Percentiles rank a stretch among this genome's conserved stretches.
Conservation (phyloP, 768 basidiomycete species). For the Amylocystis lapponica region DNA sequence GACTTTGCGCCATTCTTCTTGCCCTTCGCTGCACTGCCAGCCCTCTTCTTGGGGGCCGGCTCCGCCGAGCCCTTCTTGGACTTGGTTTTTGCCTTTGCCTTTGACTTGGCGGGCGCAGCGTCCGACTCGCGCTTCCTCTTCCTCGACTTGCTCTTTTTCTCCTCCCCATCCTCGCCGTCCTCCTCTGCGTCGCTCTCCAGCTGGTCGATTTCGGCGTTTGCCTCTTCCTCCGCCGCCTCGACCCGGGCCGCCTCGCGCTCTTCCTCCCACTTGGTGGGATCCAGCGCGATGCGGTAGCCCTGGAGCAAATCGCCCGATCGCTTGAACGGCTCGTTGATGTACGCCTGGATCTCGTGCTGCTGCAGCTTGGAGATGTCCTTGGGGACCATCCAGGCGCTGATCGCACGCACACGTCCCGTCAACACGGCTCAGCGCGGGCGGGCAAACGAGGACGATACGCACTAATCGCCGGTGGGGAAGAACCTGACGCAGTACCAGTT, state of each 20-base stretch:
- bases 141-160: slow-evolving; percentile 38
- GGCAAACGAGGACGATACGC: slow-evolving; percentile 31
- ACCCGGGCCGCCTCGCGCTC: slow-evolving; percentile 31
- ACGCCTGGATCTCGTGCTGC: slow-evolving; percentile 77
- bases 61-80: slow-evolving; percentile 38
- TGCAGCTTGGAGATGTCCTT: slow-evolving; percentile 81
- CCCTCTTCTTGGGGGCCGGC: slow-evolving; percentile 32
- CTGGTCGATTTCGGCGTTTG: slow-evolving; percentile 62
- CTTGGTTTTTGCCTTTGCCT: slow-evolving; percentile 40
- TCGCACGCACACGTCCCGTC: slow-evolving; percentile 6
- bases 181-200: slow-evolving; percentile 48
- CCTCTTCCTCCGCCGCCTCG: slow-evolving; percentile 39
- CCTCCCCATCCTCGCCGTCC: slow-evolving; percentile 43
- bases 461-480: slow-evolving; percentile 96
- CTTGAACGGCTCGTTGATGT: slow-evolving; percentile 72
- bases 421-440: slow-evolving; percentile 3
- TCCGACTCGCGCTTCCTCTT: slow-evolving; percentile 62
- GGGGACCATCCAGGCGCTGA: slow-evolving; percentile 77
- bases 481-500: slow-evolving; percentile 73
- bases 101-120: slow-evolving; percentile 38
- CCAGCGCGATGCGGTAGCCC: slow-evolving; percentile 70
- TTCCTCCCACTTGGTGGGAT: slow-evolving; percentile 67
- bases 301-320: slow-evolving; percentile 67
- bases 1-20: slow-evolving; percentile 59
- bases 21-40: slow-evolving; percentile 29